These are phyloP conservation scores for Umbelopsis isabellina DNA, from an alignment of 192 early-diverging fungal genomes.

Conservation along the genomic window DNA sequence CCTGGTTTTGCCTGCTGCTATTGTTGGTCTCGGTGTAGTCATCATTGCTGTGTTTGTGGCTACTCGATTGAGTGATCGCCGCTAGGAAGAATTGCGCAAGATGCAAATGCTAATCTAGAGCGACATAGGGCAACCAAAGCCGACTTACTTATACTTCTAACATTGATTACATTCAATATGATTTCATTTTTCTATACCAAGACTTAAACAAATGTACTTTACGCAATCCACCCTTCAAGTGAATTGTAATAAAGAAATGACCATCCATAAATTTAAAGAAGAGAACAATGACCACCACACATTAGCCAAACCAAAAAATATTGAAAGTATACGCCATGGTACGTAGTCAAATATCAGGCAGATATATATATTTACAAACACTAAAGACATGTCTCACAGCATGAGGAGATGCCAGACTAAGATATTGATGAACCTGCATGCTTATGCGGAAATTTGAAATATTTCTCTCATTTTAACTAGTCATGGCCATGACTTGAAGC, in stretches of 20 bases:
- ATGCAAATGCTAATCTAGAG: too few species aligned
- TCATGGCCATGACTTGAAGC: neutral
- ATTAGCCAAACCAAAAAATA: neutral
- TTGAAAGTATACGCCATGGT: neutral
- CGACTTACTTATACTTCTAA: neutral
- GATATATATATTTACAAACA: slow-evolving; percentile 3
- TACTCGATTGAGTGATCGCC: slow-evolving; percentile 24
- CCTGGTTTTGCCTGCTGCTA: slow-evolving; percentile 37
- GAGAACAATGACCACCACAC: neutral
- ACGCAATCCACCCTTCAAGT: neutral
- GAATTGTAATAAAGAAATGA: slow-evolving; percentile 16
- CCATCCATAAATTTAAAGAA: neutral
- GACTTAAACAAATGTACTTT: slow-evolving; percentile 1
- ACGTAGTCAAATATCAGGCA: neutral
- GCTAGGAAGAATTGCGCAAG: neutral
- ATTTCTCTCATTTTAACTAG: too few species aligned
- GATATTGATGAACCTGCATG: neutral
- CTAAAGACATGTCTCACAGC: neutral
- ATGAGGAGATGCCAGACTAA: neutral
- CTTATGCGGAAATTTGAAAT: neutral
- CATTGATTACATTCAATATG: neutral
- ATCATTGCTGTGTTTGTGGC: slow-evolving; percentile 39
- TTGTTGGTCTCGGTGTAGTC: slow-evolving; percentile 40
- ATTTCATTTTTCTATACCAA: slow-evolving; percentile 1
- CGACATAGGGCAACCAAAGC: neutral